These are phyloP conservation scores for Trametes villosa DNA, from an alignment of 768 basidiomycete genomes.

Conservation along the genomic window DNA sequence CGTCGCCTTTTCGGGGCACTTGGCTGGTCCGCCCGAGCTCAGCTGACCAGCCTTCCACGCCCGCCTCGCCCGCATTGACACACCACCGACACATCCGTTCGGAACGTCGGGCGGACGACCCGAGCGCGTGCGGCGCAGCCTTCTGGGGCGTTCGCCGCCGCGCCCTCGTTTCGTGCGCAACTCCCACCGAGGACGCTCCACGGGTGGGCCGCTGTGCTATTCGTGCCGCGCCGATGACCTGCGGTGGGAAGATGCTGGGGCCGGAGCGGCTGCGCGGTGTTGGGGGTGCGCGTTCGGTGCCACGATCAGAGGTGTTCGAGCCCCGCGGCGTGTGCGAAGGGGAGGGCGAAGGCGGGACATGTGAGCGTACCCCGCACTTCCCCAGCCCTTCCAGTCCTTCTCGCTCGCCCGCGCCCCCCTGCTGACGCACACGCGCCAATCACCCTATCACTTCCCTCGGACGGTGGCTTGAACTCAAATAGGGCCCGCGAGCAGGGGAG, in stretches of 20 bases:
- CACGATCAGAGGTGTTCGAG: slow-evolving; percentile 14
- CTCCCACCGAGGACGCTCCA: slow-evolving; percentile 3
- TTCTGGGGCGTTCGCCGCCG: not conserved
- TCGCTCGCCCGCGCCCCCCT: slow-evolving; percentile 7
- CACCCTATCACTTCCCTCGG: not conserved
- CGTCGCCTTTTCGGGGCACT: slow-evolving; percentile 6
- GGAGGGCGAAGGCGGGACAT: slow-evolving; percentile 4
- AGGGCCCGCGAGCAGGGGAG: not conserved
- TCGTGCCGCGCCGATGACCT: not conserved
- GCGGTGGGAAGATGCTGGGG: slow-evolving; percentile 15
- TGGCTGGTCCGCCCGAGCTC: slow-evolving; percentile 5
- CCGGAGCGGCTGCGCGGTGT: not conserved
- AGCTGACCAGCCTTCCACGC: slow-evolving; percentile 6
- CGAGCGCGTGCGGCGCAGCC: slow-evolving; percentile 9
- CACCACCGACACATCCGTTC: slow-evolving; percentile 12
- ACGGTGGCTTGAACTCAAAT: not conserved
- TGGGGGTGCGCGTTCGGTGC: not conserved
- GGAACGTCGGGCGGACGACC: slow-evolving; percentile 8
- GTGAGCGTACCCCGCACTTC: slow-evolving; percentile 17
- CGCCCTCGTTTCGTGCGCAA: not conserved
- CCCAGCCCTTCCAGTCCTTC: not conserved
- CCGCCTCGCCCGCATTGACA: slow-evolving; percentile 1
- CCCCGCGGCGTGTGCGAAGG: slow-evolving; percentile 3
- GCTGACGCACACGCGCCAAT: slow-evolving; percentile 20
- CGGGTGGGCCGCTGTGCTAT: not conserved